Conservation (phyloP, 169 alveolate species). For the Perkinsus marinus region DNA sequence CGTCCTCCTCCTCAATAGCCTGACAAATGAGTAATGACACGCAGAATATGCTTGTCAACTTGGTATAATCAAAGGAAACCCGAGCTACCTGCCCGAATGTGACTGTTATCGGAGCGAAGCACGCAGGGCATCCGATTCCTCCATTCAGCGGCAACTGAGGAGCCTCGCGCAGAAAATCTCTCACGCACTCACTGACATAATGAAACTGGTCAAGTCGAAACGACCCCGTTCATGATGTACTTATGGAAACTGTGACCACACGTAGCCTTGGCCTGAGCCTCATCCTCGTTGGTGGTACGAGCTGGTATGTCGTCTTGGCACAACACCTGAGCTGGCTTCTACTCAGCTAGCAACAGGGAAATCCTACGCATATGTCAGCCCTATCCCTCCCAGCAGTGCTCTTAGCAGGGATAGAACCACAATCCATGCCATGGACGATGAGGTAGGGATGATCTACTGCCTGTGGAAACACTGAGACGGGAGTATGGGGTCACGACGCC, state of each 20-base stretch:
- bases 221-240: not conserved
- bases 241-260: not conserved
- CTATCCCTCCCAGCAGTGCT: slow-evolving; percentile 22
- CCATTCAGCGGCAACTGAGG: slow-evolving; percentile 8
- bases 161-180: not conserved
- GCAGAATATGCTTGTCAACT: not conserved
- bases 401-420: slow-evolving; percentile 30
- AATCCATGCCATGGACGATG: slow-evolving; percentile 57
- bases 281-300: slow-evolving; percentile 42
- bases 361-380: slow-evolving; percentile 35
- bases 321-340: not conserved
- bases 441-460: slow-evolving; percentile 80
- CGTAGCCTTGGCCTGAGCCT: slow-evolving; percentile 30
- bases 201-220: not conserved
- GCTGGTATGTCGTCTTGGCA: slow-evolving; percentile 44
- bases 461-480: not conserved
- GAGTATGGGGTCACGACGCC: not conserved
- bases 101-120: slow-evolving; percentile 53
- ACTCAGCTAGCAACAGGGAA: slow-evolving; percentile 26
- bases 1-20: slow-evolving; percentile 14
- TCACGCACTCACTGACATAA: not conserved
- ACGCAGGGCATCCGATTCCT: slow-evolving; percentile 54
- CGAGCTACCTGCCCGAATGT: slow-evolving; percentile 11
- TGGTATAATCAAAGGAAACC: no score
- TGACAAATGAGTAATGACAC: not conserved